Conservation (phyloP, 2,329 filamentous ascomycete genomes). For the Sclerotinia subarctica region DNA sequence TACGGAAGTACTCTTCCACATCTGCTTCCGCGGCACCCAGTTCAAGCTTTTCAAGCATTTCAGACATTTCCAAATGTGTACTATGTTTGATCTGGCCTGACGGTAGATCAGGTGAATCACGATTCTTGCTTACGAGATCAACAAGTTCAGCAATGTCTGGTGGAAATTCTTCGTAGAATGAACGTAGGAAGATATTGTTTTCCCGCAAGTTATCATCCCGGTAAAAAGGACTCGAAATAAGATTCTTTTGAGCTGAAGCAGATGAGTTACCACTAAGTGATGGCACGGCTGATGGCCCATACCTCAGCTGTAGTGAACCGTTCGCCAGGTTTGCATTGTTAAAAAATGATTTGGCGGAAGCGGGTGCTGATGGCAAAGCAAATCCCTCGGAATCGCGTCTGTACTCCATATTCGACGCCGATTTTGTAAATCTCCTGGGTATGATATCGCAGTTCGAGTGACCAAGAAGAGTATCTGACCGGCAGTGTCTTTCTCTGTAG, state of each 20-base stretch:
- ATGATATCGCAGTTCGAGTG: conserved; percentile 28
- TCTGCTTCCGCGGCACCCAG: no score
- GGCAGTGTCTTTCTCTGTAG: conserved; percentile 33
- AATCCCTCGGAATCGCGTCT: conserved; percentile 63
- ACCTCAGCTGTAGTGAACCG: conserved; percentile 20
- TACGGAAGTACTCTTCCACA: conserved; percentile 9
- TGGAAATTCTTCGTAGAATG: no score
- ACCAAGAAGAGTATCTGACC: conserved; percentile 35
- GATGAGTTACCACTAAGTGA: conserved; percentile 21
- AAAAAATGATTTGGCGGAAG: conserved; percentile 19
- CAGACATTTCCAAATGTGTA: no score
- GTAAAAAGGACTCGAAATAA: conserved; percentile 31
- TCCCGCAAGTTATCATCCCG: conserved; percentile 29
- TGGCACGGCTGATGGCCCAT: conserved; percentile 1
- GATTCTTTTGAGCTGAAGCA: conserved; percentile 30
- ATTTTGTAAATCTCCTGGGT: conserved; percentile 30
- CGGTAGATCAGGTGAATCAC: no score
- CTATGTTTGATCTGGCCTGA: no score
- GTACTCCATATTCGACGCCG: conserved; percentile 25
- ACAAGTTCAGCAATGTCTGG: no score
- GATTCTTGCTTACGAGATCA: no score
- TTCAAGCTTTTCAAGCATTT: no score
- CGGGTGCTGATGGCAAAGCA: conserved; percentile 53
- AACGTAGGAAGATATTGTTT: no score
- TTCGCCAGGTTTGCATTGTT: conserved; percentile 21